These are phyloP conservation scores for Catharanthus roseus DNA, from an alignment of 257 asterid species.

Conservation along the genomic window DNA sequence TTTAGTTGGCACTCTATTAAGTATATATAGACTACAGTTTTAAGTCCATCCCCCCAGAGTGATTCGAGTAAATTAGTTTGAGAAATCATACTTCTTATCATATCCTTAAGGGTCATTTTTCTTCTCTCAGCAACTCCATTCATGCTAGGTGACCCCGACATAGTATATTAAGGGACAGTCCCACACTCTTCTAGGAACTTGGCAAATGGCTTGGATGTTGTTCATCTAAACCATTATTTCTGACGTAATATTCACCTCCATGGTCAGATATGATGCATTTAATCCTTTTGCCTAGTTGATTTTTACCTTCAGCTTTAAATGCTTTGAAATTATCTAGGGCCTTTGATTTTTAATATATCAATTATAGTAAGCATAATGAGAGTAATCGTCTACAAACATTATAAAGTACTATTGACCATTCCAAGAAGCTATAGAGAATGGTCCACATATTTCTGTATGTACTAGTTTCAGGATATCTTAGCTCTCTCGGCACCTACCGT, in stretches of 20 bases:
- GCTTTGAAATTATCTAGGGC: no score
- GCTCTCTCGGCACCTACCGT: no score
- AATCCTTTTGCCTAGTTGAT: neutral
- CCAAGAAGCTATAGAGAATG: no score
- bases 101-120: neutral
- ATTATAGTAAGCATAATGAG: no score
- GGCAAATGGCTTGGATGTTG: neutral
- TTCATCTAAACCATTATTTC: neutral
- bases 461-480: no score
- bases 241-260: neutral
- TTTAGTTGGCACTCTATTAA: neutral
- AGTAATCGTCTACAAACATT: no score
- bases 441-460: no score
- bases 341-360: no score
- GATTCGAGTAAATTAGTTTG: neutral
- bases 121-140: neutral
- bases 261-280: no score
- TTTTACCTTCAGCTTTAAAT: no score
- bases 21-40: neutral
- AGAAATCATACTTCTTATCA: neutral
- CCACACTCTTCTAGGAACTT: no score
- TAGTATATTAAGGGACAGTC: neutral
- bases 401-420: no score
- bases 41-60: neutral
- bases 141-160: neutral